phyloP scores from a whole-genome alignment of 768 basidiomycete genomes.

The Tephrocybe rancida region DNA sequence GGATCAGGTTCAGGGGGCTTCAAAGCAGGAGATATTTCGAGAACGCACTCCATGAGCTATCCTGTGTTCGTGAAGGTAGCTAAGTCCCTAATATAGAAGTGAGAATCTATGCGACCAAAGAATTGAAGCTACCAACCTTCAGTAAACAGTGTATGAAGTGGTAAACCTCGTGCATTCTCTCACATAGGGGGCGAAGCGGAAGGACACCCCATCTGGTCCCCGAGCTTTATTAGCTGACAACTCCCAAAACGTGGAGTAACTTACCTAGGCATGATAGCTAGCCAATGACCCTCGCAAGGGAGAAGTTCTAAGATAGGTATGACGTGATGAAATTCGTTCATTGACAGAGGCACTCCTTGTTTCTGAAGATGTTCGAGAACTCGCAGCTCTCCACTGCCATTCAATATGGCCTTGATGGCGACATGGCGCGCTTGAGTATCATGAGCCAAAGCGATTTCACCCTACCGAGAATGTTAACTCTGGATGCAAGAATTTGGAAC shows the following conservation, averaged over 20 bases:
- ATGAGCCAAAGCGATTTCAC: conserved; percentile 7
- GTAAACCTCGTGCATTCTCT: conserved; percentile 11
- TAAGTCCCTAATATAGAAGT: conserved; percentile 14
- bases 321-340: conserved; percentile 8
- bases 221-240: not conserved
- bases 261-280: conserved; percentile 31
- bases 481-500: not conserved
- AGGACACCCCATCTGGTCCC: conserved; percentile 17
- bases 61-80: conserved; percentile 20
- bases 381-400: conserved; percentile 1
- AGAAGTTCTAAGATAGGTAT: conserved; percentile 28
- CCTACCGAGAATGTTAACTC: not conserved
- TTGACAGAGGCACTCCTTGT: not conserved
- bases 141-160: conserved; percentile 19
- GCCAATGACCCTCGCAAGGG: conserved; percentile 20
- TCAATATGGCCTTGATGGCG: conserved; percentile 6
- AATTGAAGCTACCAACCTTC: conserved; percentile 12
- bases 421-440: conserved; percentile 7
- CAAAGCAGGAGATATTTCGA: too few species aligned
- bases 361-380: conserved; percentile 1
- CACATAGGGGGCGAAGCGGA: not conserved
- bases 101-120: not conserved
- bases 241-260: not conserved
- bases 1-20: not conserved
- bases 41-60: conserved; percentile 23